A percentile compares a stretch with the other conserved stretches of the same genome.
These are phyloP conservation scores for Phytopythium oedochilum DNA, from an alignment of 352 stramenopile species.

Conservation along the genomic window DNA sequence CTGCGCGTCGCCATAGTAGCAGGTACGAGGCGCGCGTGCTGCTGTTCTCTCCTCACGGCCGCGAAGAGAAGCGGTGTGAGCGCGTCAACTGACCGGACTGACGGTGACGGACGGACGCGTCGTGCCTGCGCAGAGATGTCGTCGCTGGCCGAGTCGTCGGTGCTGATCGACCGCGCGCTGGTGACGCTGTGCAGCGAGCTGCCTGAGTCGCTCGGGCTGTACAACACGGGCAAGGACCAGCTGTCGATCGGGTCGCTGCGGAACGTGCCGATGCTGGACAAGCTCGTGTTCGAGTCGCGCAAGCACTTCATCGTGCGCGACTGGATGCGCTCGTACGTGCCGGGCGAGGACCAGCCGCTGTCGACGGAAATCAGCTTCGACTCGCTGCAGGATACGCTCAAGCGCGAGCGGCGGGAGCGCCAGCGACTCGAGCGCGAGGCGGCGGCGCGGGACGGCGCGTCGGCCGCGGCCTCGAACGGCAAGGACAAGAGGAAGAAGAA, in stretches of 20 bases:
- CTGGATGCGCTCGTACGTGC: conserved; percentile 70
- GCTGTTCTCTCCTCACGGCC: too few species aligned
- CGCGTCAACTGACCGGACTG: neutral
- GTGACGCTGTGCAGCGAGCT: conserved; percentile 74
- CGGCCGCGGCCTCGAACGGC: neutral
- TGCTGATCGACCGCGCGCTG: conserved; percentile 71
- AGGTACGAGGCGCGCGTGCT: neutral
- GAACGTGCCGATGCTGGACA: conserved; percentile 44
- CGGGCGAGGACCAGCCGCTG: conserved; percentile 45
- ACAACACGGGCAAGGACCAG: conserved; percentile 72
- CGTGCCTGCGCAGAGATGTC: conserved; percentile 27
- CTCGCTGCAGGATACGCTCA: conserved; percentile 34
- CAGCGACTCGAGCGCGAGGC: conserved; percentile 33
- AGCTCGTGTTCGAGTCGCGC: conserved; percentile 42
- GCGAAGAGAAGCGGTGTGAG: neutral
- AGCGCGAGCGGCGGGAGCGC: conserved; percentile 44
- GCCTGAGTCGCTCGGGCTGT: conserved; percentile 73
- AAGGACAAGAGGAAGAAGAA: conserved; percentile 13
- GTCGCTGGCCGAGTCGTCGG: conserved; percentile 54
- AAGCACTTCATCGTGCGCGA: conserved; percentile 66
- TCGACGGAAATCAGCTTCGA: conserved; percentile 54
- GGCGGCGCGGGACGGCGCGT: conserved; percentile 23
- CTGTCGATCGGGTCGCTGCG: conserved; percentile 55
- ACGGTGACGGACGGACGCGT: too few species aligned
- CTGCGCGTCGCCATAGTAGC: too few species aligned